Evolutionary conservation across 2,329 filamentous ascomycete genomes (phyloP).

Genomic region (Arthrinium phaeospermum): DNA sequence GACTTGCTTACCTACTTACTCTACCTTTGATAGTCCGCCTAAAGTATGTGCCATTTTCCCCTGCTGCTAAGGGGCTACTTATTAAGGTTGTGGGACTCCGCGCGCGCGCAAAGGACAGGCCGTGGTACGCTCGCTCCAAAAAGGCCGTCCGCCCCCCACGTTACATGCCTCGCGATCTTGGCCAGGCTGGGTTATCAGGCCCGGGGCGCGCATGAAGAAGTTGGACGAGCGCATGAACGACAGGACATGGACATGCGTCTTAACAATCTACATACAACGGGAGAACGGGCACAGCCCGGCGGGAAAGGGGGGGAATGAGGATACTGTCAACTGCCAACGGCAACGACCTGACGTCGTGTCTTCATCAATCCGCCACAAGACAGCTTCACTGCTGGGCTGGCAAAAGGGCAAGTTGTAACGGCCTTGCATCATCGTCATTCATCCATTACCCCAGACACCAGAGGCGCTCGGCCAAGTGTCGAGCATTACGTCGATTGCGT

Average conservation of each 20-base stretch:
- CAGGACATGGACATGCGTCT: neutral
- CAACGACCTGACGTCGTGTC: neutral
- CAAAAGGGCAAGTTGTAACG: neutral
- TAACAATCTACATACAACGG: neutral
- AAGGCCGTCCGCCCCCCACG: neutral
- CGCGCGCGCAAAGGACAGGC: neutral
- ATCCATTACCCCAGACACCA: neutral
- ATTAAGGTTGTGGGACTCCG: constrained; percentile 3
- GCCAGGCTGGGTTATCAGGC: neutral
- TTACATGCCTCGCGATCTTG: neutral
- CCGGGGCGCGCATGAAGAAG: constrained; percentile 3
- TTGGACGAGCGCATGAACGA: neutral
- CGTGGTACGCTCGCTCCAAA: neutral
- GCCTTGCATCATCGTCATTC: neutral
- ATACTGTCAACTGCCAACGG: neutral
- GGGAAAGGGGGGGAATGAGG: neutral
- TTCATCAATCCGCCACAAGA: constrained; percentile 4
- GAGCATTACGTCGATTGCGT: neutral
- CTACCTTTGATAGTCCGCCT: neutral
- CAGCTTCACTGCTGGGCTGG: neutral
- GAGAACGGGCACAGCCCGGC: neutral
- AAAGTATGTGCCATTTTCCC: neutral
- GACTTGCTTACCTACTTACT: neutral
- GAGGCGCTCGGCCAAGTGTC: neutral
- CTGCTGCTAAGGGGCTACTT: neutral